These are phyloP conservation scores for Alternaria burnsii DNA, from an alignment of 2,329 filamentous ascomycete genomes.

Conservation along the genomic window DNA sequence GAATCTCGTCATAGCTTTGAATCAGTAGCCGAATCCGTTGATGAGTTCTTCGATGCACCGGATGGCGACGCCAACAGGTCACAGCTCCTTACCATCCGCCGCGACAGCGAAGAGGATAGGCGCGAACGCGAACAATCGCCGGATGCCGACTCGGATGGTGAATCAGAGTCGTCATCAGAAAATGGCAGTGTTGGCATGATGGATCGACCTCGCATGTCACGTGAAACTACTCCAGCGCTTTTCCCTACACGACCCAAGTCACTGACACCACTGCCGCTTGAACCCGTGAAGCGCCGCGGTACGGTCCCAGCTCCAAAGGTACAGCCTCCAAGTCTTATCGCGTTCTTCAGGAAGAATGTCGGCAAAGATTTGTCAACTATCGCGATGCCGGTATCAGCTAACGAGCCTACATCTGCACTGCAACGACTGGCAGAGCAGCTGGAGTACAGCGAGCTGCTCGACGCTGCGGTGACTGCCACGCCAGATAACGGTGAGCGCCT, in stretches of 20 bases:
- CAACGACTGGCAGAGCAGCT: conserved; percentile 90
- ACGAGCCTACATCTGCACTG: conserved; percentile 87
- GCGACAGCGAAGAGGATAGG: conserved; percentile 66
- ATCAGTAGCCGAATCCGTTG: conserved; percentile 70
- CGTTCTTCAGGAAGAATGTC: conserved; percentile 95
- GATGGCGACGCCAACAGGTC: conserved; percentile 61
- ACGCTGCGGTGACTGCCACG: conserved; percentile 65
- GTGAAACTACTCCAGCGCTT: conserved; percentile 57
- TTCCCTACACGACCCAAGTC: conserved; percentile 81
- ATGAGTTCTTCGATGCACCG: conserved; percentile 95
- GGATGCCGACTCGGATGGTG: conserved; percentile 58
- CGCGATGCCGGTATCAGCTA: conserved; percentile 95
- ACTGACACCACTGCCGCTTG: conserved; percentile 78
- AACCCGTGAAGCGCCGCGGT: conserved; percentile 71
- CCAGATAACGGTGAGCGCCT: conserved; percentile 73
- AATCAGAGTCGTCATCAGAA: conserved; percentile 71
- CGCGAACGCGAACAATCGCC: conserved; percentile 43
- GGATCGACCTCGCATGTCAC: conserved; percentile 43
- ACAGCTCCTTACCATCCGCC: conserved; percentile 78
- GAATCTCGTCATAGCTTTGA: conserved; percentile 75
- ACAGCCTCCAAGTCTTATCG: conserved; percentile 87
- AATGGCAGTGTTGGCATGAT: conserved; percentile 59
- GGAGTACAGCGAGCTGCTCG: conserved; percentile 87
- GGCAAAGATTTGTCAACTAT: conserved; percentile 97
- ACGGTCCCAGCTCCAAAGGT: conserved; percentile 78